phyloP scores from a whole-genome alignment of 139 green algal genomes.

The Coelastrella sp. region DNA sequence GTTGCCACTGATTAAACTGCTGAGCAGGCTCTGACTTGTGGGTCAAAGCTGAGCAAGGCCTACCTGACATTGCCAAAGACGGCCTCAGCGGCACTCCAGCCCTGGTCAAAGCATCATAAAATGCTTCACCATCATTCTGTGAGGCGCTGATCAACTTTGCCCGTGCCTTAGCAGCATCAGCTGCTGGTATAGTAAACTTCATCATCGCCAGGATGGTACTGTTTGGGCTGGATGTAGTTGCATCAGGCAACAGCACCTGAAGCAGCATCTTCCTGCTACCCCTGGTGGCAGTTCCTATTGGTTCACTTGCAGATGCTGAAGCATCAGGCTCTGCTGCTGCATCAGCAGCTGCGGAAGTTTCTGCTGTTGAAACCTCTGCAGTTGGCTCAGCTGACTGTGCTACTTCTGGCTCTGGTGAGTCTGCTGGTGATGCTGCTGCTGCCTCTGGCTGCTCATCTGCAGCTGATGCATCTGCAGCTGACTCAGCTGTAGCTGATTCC shows the following conservation, averaged over 20 bases:
- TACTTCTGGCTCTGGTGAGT: neutral
- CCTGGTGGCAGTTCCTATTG: constrained; percentile 10
- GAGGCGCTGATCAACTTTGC: neutral
- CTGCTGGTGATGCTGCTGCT: neutral
- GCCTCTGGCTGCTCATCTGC: neutral
- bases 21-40: too few relatives aligned
- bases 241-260: neutral
- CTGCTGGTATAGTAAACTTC: constrained; percentile 4
- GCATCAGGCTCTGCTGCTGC: neutral
- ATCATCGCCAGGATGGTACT: neutral
- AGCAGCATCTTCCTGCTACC: constrained; percentile 10
- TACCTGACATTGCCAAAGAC: neutral
- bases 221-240: neutral
- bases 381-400: neutral
- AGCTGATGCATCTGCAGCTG: neutral
- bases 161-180: neutral
- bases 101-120: neutral
- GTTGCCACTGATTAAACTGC: too few relatives aligned
- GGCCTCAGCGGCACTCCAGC: constrained; percentile 5
- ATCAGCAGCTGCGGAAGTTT: neutral
- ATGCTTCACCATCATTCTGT: neutral
- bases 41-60: neutral
- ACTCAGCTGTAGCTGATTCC: too few relatives aligned
- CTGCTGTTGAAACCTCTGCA: neutral
- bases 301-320: neutral